These are phyloP conservation scores for Vitis amurensis DNA, from an alignment of 164 flowering plant genomes.

Conservation along the genomic window DNA sequence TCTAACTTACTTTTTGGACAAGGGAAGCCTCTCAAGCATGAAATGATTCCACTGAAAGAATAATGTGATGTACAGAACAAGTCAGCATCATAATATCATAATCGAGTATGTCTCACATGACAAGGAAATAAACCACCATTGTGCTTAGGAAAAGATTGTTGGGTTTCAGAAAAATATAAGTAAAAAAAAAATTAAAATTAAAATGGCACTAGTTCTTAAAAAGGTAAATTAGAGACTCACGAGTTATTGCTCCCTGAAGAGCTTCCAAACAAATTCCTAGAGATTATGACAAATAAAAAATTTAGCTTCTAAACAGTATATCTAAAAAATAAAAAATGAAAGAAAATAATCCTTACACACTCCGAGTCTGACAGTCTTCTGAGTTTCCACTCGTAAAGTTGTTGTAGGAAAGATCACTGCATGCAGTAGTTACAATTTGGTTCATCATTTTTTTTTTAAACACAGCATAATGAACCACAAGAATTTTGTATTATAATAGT, in stretches of 20 bases:
- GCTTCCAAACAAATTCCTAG: conserved; percentile 38
- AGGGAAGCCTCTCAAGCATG: conserved; percentile 27
- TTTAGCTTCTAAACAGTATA: not conserved
- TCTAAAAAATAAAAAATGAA: not conserved
- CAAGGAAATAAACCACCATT: too few relatives aligned
- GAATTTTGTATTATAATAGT: too few relatives aligned
- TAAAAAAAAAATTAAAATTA: too few relatives aligned
- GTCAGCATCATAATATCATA: conserved; percentile 7
- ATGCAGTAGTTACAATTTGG: not conserved
- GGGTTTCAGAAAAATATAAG: too few relatives aligned
- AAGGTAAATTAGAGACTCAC: conserved; percentile 26
- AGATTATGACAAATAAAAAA: too few relatives aligned
- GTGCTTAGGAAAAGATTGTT: too few relatives aligned
- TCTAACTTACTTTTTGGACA: conserved; percentile 40
- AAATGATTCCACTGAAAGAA: conserved; percentile 27
- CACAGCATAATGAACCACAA: too few relatives aligned
- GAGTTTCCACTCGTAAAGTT: conserved; percentile 19
- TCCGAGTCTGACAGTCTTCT: conserved; percentile 18
- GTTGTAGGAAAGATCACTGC: conserved; percentile 50
- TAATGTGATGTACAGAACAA: conserved; percentile 5
- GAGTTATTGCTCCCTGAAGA: conserved; percentile 19
- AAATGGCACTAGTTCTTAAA: not conserved
- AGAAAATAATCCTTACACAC: conserved; percentile 22
- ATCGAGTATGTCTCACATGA: not conserved
- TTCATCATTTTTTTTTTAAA: not conserved